Evolutionary conservation across 1,284 basidiomycete species (phyloP), one percentile per base, ranked within the genome.

Genomic region (Malassezia sympodialis): DNA sequence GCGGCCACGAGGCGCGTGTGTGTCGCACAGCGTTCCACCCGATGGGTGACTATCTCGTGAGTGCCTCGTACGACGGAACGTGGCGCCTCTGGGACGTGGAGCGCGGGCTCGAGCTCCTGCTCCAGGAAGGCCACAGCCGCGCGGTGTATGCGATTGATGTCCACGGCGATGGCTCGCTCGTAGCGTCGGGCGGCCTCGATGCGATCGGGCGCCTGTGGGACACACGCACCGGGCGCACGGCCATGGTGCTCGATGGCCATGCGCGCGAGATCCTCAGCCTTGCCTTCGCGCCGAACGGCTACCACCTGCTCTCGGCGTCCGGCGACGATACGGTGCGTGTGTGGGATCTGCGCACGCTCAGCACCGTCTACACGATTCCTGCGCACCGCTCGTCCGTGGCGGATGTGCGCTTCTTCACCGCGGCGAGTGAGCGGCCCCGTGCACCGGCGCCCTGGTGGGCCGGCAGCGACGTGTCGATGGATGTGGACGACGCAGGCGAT

Each of bases 171-270:
- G 94, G 94, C 4, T 86, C 93, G 2, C 78, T 99, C 40, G 83
- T 84, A 14, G 90, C 89, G 17, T 93, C 90, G 0, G 94, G 90
- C 34, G 94, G 94, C 11, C 81, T 98, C 26, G 94, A 99, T 70
- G 90, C 90, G 0, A 90, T 98, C 65, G 94, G 90, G 0, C 84
- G 94, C 24, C 86, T 96, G 0, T 99, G 94, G 94, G 94, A 99
- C 76, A 71, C 91, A 26, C 82, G 94, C 43, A 94, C 91, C 6
- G 94, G 94, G 0, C 80, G 88, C 67, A 94, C 93, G 1, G 90
- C 90, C 0, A 96, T 98, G 91, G 89, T 98, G 1, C 82, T 99
- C 17, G 93, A 96, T 65, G 94, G 94, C 0, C 94, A 99, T 66
- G 88, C 91, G 3, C 85, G 93, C 75, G 86, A 90, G 60, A 91